phyloP scores from a whole-genome alignment of 441 rosid species.

The Croton setiger region DNA sequence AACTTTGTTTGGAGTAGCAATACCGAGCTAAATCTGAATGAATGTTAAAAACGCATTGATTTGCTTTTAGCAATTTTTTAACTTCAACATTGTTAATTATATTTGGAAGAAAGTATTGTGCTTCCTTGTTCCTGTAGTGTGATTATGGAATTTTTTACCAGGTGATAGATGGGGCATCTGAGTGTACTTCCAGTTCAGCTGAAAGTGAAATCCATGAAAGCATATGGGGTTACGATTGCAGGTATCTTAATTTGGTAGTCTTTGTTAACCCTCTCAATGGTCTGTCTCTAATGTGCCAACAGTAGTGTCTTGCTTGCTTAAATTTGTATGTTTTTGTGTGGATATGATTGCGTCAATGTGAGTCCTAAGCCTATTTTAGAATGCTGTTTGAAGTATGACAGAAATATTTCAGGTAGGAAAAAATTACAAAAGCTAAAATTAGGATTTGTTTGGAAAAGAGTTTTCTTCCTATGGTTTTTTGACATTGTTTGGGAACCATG shows the following conservation, averaged over 20 bases:
- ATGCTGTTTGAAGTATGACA: background rate
- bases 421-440: background rate
- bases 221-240: conserved; percentile 51
- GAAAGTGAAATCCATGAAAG: conserved; percentile 55
- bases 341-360: background rate
- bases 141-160: conserved; percentile 34
- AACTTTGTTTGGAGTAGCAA: no score
- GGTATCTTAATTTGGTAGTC: conserved; percentile 39
- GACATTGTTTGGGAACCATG: no score
- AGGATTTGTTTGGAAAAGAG: background rate
- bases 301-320: background rate
- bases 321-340: background rate
- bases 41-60: no score
- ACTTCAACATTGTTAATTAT: background rate
- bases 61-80: background rate
- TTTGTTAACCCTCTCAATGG: conserved; percentile 13
- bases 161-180: conserved; percentile 46
- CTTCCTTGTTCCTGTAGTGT: background rate
- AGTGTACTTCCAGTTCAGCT: conserved; percentile 47
- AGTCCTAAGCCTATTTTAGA: background rate
- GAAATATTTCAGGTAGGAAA: background rate
- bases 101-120: conserved; percentile 15
- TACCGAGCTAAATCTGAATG: background rate
- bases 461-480: background rate
- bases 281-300: background rate